Evolutionary conservation across 495 filamentous ascomycete species (phyloP).

Genomic region (Jackrogersella multiformis): DNA sequence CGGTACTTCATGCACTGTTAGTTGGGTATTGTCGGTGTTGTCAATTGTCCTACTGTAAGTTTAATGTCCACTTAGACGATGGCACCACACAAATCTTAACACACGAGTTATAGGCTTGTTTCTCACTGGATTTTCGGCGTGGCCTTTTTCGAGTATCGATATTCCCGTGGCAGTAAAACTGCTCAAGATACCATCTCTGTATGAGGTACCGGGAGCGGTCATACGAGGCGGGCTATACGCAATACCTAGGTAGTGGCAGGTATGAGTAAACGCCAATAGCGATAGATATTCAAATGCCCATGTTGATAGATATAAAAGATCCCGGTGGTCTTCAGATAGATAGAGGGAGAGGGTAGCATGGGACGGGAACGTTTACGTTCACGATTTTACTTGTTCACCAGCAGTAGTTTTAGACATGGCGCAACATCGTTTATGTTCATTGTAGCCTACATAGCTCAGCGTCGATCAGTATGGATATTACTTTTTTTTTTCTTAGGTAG

Average conservation of each 20-base stretch:
- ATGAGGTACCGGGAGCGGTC: neutral
- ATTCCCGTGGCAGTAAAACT: neutral
- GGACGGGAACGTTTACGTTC: no score
- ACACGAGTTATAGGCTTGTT: neutral
- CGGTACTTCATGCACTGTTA: constrained; percentile 11
- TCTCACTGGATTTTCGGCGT: neutral
- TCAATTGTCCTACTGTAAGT: constrained; percentile 13
- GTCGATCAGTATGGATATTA: no score
- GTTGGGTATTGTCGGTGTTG: constrained; percentile 10
- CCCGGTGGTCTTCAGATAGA: no score
- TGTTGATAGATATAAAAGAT: no score
- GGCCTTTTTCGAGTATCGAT: constrained; percentile 12
- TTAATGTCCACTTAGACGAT: neutral
- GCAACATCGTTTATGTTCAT: no score
- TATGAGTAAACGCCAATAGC: no score
- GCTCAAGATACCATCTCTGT: neutral
- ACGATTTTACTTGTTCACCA: no score
- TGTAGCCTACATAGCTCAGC: no score
- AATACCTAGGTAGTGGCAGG: neutral
- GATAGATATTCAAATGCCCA: no score
- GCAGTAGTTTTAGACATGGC: no score
- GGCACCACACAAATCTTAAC: neutral
- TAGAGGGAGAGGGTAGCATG: no score
- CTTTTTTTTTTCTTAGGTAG: no score
- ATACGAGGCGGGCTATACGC: neutral